phyloP scores from a whole-genome alignment of 306 rosid genomes.

The Sicyos edulis region DNA sequence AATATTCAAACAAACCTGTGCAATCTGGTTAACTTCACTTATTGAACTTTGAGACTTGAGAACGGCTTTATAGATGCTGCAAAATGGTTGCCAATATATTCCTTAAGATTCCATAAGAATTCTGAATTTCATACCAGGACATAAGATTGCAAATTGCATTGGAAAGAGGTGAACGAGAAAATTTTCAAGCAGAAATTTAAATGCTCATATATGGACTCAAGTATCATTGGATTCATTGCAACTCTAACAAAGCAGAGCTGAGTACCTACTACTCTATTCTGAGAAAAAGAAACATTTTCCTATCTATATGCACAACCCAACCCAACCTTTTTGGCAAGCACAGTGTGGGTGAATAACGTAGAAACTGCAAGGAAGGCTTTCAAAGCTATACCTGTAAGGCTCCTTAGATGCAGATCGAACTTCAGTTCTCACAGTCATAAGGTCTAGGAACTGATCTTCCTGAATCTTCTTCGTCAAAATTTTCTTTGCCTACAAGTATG shows the following conservation, averaged over 20 bases:
- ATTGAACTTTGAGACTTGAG: constrained; percentile 73
- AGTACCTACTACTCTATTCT: background rate
- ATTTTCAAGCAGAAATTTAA: constrained; percentile 18
- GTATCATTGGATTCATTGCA: constrained; percentile 12
- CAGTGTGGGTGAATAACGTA: constrained; percentile 23
- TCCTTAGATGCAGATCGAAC: constrained; percentile 80
- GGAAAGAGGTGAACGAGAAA: background rate
- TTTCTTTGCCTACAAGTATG: constrained; percentile 66
- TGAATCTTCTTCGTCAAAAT: constrained; percentile 70
- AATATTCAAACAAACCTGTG: constrained; percentile 66
- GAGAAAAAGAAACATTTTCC: constrained; percentile 14
- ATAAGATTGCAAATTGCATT: background rate
- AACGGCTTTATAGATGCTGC: constrained; percentile 76
- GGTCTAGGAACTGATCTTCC: constrained; percentile 91
- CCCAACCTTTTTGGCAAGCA: background rate
- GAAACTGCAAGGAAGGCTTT: constrained; percentile 25
- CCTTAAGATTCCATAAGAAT: constrained; percentile 16
- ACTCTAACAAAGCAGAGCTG: background rate
- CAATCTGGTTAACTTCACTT: constrained; percentile 84
- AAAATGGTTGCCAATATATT: constrained; percentile 26
- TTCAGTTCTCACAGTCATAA: constrained; percentile 71
- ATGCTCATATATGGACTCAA: constrained; percentile 8
- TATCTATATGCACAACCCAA: constrained; percentile 14
- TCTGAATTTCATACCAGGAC: background rate
- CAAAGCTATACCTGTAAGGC: constrained; percentile 72